Evolutionary conservation across 169 alveolate genomes (phyloP).

Genomic region (Plasmodium billcollinsi): DNA sequence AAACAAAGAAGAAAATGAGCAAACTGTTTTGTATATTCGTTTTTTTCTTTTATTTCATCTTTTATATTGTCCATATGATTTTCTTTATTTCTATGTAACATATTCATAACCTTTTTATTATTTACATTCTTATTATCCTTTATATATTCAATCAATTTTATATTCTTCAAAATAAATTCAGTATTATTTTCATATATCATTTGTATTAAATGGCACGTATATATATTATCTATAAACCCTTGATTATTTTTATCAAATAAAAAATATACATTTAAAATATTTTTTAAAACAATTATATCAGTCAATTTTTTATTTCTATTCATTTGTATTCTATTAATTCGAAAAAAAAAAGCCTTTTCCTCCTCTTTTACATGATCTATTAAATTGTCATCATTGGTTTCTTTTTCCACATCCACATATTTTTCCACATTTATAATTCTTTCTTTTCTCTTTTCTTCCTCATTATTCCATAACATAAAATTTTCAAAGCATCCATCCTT

Average conservation of each 20-base stretch:
- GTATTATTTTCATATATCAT: constrained; percentile 65
- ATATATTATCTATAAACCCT: constrained; percentile 46
- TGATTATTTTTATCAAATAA: constrained; percentile 54
- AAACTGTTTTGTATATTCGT: constrained; percentile 41
- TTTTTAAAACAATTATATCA: constrained; percentile 36
- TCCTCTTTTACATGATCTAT: too few species aligned
- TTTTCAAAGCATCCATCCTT: constrained; percentile 10
- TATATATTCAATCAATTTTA: constrained; percentile 46
- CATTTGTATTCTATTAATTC: neutral
- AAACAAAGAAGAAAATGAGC: constrained; percentile 36
- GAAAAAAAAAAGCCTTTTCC: too few species aligned
- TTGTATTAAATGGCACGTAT: constrained; percentile 62
- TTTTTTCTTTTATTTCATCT: constrained; percentile 16
- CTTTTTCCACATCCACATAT: neutral
- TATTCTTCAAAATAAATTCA: constrained; percentile 27
- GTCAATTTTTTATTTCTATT: constrained; percentile 23
- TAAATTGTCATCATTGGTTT: neutral
- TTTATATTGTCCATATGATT: neutral
- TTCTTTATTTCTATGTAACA: neutral
- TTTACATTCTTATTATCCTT: constrained; percentile 33
- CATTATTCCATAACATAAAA: constrained; percentile 18
- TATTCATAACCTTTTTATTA: constrained; percentile 28
- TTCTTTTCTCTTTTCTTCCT: constrained; percentile 4
- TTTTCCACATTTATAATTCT: neutral
- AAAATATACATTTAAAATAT: constrained; percentile 63